phyloP scores from a whole-genome alignment of 441 rosid genomes.

The Euphorbia celastroides region DNA sequence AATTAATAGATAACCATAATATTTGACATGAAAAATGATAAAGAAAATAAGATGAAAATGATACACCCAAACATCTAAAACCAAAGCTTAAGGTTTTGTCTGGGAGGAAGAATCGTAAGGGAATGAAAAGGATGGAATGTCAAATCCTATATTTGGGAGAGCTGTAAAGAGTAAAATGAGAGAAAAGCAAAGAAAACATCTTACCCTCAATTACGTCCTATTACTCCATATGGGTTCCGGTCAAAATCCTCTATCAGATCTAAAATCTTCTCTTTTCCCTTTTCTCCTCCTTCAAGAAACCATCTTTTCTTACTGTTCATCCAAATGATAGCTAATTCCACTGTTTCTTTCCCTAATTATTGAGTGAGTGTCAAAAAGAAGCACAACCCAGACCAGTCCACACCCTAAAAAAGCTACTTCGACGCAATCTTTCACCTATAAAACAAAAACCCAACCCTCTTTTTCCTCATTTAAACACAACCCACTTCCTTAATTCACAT shows the following conservation, averaged over 20 bases:
- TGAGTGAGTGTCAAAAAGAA: constrained; percentile 10
- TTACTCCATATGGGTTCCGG: too few relatives aligned
- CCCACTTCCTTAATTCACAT: constrained; percentile 11
- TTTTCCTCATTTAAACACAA: constrained; percentile 16
- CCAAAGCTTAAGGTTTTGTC: too few relatives aligned
- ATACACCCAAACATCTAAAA: too few relatives aligned
- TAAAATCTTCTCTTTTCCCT: not conserved
- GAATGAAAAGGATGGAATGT: too few relatives aligned
- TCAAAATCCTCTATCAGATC: not conserved
- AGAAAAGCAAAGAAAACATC: too few relatives aligned
- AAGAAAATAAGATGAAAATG: too few relatives aligned
- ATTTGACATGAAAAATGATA: too few relatives aligned
- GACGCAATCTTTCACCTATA: not conserved
- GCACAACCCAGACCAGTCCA: constrained; percentile 1
- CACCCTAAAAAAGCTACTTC: constrained; percentile 7
- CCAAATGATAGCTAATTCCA: not conserved
- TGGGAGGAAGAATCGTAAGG: too few relatives aligned
- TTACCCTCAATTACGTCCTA: too few relatives aligned
- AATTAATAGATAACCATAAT: too few relatives aligned
- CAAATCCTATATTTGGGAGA: too few relatives aligned
- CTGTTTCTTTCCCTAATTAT: not conserved
- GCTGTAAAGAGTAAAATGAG: too few relatives aligned
- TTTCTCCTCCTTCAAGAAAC: not conserved
- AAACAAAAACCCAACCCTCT: constrained; percentile 4
- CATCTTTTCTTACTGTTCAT: not conserved